Base-by-base conservation (phyloP, 1,284 basidiomycete genomes). In the Malassezia caprae region DNA sequence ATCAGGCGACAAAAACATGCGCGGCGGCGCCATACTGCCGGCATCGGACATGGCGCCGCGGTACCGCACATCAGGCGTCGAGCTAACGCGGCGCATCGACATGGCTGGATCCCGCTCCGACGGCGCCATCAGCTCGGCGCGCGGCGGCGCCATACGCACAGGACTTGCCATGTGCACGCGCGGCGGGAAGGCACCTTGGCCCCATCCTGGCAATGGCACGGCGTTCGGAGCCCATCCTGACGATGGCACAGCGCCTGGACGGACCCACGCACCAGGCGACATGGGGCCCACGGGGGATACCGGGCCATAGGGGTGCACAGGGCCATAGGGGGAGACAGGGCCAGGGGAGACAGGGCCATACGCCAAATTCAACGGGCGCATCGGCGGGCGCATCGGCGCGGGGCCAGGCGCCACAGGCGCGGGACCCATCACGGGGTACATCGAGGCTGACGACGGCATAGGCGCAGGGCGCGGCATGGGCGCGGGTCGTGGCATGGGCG, bases 81-180 rank as follows among this genome's bases (percentile, higher is more conserved):
- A 55, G n/a, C 39, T 41, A 8, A 54, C 47, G 27, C 52, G 52
- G 1, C 39, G 46, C 45, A 54, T 30, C 27, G n/a, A 13, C 37
- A 30, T 26, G 30, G 15, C 45, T 27, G 27, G 52, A 23, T 52
- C 42, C 5, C 54, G 54, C 42, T 56, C 54, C 17, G 31, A 21
- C 8, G 54, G 54, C 34, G 54, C 28, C 31, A 51, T 42, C n/a
- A 56, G 35, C 37, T 56, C 41, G 8, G 54, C 54, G 17, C 54
- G 54, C 7, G 54, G 54, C 23, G 54, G 54, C 2, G 41, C 41
- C 12, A 43, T 43, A 15, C 15, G 41, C 41, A 24, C 41, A 21
- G 32, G 32, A 8, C 11, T 39, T 12, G 19, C 37, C 37, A 39
- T 39, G 19, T 39, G 37, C n/a, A 39, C 19, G 8, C 37, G 37